Evolutionary conservation across 805 yeast species (phyloP).

Genomic region (Kodamaea nitidulidarum): DNA sequence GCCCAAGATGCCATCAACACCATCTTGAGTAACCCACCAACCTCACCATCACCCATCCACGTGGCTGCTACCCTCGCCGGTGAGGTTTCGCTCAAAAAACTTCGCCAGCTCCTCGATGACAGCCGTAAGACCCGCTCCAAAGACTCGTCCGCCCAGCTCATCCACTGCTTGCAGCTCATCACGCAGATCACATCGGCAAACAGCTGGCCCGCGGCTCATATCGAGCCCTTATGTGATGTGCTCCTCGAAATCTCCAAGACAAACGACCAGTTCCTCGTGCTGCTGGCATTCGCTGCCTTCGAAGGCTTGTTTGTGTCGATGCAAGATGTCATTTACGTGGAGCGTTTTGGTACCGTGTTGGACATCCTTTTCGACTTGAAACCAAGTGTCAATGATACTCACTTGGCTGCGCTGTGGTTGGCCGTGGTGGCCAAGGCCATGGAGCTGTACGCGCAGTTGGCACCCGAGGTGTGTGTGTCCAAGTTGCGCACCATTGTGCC

Average conservation of each 20-base stretch:
- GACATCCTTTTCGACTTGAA: constrained; percentile 71
- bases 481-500: constrained; percentile 49
- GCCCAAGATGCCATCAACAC: constrained; percentile 83
- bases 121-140: constrained; percentile 34
- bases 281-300: constrained; percentile 78
- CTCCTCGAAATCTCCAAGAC: constrained; percentile 74
- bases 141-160: constrained; percentile 54
- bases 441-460: constrained; percentile 33
- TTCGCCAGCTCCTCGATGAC: constrained; percentile 43
- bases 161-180: constrained; percentile 77
- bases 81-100: constrained; percentile 57
- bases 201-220: constrained; percentile 74
- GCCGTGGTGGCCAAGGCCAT: constrained; percentile 88
- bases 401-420: constrained; percentile 90
- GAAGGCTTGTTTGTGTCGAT: constrained; percentile 72
- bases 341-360: constrained; percentile 59
- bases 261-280: constrained; percentile 79
- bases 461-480: constrained; percentile 44
- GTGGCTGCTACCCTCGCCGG: constrained; percentile 71
- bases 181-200: constrained; percentile 64
- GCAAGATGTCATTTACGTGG: constrained; percentile 56
- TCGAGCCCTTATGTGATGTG: constrained; percentile 71
- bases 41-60: constrained; percentile 74
- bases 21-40: constrained; percentile 63
- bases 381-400: constrained; percentile 79